Conservation (phyloP, 768 basidiomycete genomes). For the Clitopilus passeckerianus region DNA sequence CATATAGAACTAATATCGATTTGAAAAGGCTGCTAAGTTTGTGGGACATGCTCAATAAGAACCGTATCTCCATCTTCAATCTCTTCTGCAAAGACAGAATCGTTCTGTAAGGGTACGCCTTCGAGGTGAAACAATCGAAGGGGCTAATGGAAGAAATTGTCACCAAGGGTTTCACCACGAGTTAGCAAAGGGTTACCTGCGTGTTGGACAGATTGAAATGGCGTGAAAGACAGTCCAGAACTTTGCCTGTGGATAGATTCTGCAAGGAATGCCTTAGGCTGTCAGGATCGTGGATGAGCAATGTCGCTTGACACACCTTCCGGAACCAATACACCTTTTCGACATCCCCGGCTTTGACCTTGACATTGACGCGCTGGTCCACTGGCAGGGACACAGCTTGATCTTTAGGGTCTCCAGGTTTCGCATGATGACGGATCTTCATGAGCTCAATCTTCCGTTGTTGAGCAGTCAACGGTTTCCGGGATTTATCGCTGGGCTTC, state of each 20-base stretch:
- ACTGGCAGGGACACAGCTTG: conserved; percentile 37
- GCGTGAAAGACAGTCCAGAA: conserved; percentile 47
- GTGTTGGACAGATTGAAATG: conserved; percentile 29
- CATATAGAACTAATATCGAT: conserved; percentile 1
- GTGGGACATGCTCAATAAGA: conserved; percentile 1
- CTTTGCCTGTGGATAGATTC: conserved; percentile 42
- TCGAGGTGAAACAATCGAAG: conserved; percentile 25
- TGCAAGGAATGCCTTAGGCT: neutral
- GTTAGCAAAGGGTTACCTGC: conserved; percentile 21
- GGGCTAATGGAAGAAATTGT: conserved; percentile 24
- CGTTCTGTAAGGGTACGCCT: conserved; percentile 33
- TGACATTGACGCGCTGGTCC: conserved; percentile 57
- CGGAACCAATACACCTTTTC: conserved; percentile 64
- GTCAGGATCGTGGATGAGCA: conserved; percentile 5
- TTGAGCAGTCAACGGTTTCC: conserved; percentile 46
- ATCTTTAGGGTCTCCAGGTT: conserved; percentile 58
- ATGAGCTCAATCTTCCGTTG: conserved; percentile 59
- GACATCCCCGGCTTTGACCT: conserved; percentile 25
- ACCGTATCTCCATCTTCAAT: conserved; percentile 48
- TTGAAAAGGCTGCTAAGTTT: neutral
- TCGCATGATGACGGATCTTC: conserved; percentile 70
- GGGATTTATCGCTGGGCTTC: conserved; percentile 26
- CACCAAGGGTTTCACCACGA: neutral
- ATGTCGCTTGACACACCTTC: conserved; percentile 40
- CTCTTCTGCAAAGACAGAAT: conserved; percentile 41